Conservation (phyloP, 2,329 filamentous ascomycete species). For the Tolypocladium guangdongense region DNA sequence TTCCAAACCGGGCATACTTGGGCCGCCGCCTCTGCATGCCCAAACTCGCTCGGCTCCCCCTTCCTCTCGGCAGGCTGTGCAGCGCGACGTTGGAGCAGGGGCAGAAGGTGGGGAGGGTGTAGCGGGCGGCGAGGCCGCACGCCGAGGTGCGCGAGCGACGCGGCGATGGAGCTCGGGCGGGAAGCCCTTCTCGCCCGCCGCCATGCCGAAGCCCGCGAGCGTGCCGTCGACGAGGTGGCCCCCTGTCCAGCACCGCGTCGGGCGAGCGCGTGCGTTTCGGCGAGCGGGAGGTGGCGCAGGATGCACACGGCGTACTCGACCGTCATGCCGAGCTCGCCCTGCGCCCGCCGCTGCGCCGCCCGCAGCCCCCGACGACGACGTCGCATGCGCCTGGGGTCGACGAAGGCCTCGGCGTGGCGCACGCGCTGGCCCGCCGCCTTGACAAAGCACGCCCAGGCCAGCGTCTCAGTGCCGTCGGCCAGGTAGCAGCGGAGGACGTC, state of each 20-base stretch:
- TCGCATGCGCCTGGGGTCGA: conserved; percentile 61
- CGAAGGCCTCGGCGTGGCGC: conserved; percentile 67
- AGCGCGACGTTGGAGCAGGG: conserved; percentile 57
- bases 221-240: conserved; percentile 33
- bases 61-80: conserved; percentile 40
- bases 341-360: conserved; percentile 47
- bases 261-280: conserved; percentile 35
- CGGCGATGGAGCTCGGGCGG: conserved; percentile 51
- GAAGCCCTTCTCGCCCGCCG: conserved; percentile 49
- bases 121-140: conserved; percentile 45
- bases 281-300: conserved; percentile 55
- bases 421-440: conserved; percentile 54
- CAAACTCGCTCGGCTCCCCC: not conserved
- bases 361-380: conserved; percentile 54
- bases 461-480: conserved; percentile 59
- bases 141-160: conserved; percentile 49
- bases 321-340: conserved; percentile 50
- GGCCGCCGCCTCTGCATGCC: not conserved
- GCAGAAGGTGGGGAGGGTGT: conserved; percentile 58
- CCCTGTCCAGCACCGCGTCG: conserved; percentile 14
- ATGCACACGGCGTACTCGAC: conserved; percentile 62
- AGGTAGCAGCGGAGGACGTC: conserved; percentile 71
- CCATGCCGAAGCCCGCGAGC: conserved; percentile 55
- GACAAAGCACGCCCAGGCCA: conserved; percentile 62
- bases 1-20: not conserved